Conservation (phyloP, 2,329 filamentous ascomycete genomes). For the Colletotrichum tropicale region DNA sequence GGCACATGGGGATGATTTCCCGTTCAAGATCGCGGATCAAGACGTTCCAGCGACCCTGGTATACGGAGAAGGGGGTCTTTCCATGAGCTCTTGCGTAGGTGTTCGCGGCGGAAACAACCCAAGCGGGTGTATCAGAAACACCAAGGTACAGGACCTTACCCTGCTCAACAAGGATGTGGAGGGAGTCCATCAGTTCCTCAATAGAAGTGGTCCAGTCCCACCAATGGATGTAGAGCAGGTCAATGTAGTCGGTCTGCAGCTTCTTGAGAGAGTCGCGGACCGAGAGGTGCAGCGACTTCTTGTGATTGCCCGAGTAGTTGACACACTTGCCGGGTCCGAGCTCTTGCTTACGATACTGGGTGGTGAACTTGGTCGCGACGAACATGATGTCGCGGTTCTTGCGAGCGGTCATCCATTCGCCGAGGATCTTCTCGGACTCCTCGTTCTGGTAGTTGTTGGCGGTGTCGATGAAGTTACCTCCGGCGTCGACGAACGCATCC, state of each 20-base stretch:
- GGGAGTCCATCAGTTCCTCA: slow-evolving; percentile 45
- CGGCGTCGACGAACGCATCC: slow-evolving; percentile 59
- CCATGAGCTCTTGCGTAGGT: slow-evolving; percentile 38
- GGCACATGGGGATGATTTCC: slow-evolving; percentile 47
- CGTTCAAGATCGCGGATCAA: slow-evolving; percentile 40
- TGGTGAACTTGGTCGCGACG: slow-evolving; percentile 62
- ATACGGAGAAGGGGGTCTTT: slow-evolving; percentile 40
- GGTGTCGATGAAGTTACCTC: slow-evolving; percentile 74
- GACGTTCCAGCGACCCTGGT: slow-evolving; percentile 44
- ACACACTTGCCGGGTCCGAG: slow-evolving; percentile 36
- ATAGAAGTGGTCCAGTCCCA: slow-evolving; percentile 48
- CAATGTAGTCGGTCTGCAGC: slow-evolving; percentile 48
- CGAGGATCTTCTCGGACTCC: slow-evolving; percentile 61
- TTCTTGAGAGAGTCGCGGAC: slow-evolving; percentile 48
- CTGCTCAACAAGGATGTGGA: slow-evolving; percentile 43
- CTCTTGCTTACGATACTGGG: slow-evolving; percentile 44
- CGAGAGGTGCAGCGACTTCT: slow-evolving; percentile 43
- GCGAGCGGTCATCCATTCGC: slow-evolving; percentile 59
- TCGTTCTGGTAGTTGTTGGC: slow-evolving; percentile 63
- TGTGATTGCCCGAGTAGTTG: slow-evolving; percentile 50
- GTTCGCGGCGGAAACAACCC: slow-evolving; percentile 43
- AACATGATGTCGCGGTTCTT: slow-evolving; percentile 58
- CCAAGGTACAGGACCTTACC: slow-evolving; percentile 48
- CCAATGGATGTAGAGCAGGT: slow-evolving; percentile 49
- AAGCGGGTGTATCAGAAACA: slow-evolving; percentile 42